These are phyloP conservation scores for Potentilla sterilis DNA, from an alignment of 306 rosid species.

Conservation along the genomic window DNA sequence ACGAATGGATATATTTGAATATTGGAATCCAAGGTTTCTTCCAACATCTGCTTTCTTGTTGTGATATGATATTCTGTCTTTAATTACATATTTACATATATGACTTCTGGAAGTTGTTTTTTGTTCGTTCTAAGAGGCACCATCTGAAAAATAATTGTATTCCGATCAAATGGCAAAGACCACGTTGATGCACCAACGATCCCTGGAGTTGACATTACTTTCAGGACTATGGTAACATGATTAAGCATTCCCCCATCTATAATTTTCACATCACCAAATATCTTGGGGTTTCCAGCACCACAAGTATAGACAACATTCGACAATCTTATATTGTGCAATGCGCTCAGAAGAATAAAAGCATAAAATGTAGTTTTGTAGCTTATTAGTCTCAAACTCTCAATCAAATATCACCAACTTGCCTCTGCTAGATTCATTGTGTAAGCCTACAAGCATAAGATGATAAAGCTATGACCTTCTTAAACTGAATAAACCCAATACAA, in stretches of 20 bases:
- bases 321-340: neutral
- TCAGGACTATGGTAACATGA: neutral
- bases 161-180: neutral
- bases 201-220: neutral
- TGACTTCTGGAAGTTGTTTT: neutral
- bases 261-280: neutral
- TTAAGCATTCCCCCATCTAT: constrained; percentile 1
- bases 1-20: neutral
- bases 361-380: neutral
- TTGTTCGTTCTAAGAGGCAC: neutral
- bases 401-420: neutral
- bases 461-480: neutral
- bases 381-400: neutral
- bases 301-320: neutral
- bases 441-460: neutral
- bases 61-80: neutral
- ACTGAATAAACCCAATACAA: neutral
- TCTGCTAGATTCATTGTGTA: neutral
- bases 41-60: neutral
- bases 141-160: neutral
- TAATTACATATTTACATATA: neutral
- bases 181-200: neutral
- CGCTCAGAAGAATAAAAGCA: neutral
- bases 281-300: neutral
- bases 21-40: neutral